Conservation (phyloP, 2,329 filamentous ascomycete genomes). For the Ceratocystis diversiconidia region DNA sequence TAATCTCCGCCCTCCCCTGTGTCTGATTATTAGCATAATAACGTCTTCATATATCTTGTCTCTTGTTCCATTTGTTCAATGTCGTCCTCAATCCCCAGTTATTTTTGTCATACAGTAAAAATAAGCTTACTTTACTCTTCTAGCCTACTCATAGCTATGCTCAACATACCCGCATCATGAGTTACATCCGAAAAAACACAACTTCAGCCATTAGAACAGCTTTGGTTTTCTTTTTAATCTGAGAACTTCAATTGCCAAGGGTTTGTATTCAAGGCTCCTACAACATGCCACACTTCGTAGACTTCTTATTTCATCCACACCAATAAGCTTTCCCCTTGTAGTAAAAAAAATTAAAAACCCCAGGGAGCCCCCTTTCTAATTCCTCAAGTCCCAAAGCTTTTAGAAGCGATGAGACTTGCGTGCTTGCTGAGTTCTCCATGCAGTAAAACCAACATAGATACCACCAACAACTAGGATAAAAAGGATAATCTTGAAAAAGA, state of each 20-base stretch:
- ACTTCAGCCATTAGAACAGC: background rate
- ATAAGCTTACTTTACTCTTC: no score
- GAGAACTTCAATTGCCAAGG: background rate
- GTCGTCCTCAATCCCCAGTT: no score
- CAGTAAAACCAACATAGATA: slow-evolving; percentile 73
- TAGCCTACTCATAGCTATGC: no score
- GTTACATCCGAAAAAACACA: no score
- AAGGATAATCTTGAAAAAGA: slow-evolving; percentile 68
- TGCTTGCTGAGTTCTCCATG: slow-evolving; percentile 55
- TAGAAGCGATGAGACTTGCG: slow-evolving; percentile 43
- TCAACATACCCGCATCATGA: no score
- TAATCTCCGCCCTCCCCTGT: background rate
- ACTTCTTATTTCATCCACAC: background rate
- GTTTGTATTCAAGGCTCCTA: slow-evolving; percentile 1
- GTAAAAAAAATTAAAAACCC: background rate
- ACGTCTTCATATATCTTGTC: no score
- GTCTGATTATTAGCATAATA: background rate
- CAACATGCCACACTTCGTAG: background rate
- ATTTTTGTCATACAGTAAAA: no score
- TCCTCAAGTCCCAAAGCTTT: background rate
- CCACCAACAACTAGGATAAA: slow-evolving; percentile 57
- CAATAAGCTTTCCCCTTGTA: background rate
- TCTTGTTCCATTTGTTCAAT: no score
- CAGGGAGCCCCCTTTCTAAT: background rate
- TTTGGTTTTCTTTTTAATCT: background rate